Evolutionary conservation across 2,329 filamentous ascomycete genomes (phyloP), one percentile per base, ranked within the genome.

Genomic region (Colletotrichum lupini): DNA sequence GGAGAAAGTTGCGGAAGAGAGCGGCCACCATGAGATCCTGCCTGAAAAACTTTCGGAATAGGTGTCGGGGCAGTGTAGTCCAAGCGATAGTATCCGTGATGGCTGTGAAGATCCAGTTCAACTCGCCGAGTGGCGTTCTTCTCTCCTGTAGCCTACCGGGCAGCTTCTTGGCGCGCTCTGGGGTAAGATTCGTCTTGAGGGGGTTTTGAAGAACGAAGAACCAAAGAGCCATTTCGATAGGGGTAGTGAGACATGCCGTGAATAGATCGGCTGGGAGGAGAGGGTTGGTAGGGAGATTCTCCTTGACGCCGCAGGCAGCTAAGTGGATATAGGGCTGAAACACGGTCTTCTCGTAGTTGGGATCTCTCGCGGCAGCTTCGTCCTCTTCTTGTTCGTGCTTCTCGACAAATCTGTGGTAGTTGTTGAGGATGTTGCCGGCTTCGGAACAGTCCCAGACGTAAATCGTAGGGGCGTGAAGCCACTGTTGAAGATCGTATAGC

Each of bases 21-120:
- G 97, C 97, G 14, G 97, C 97, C n/a, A 99, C 97, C 95, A 99
- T 98, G 14, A 99, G 88, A 81, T 99, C 97, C 82, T 99, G 97
- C 55, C 97, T 88, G 83, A 99, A 99, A 73, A 98, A 94, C 82
- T 98, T 98, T 83, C 97, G 95, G 84, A 99, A 99, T 12, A 98
- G 86, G 24, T 95, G 91, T 58, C 96, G 93, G 3, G 95, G 94
- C 4, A 99, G 85, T 5, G 95, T 97, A 37, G 97, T 98, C 97
- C 97, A 99, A 0, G 97, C 97, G 78, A 99, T 99, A 1, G 96
- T 98, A 81, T 99, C 97, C 0, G 97, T 99, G 76, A 99, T 98
- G 67, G 97, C 97, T 0, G 97, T 99, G 80, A 99, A 98, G 46
- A 99, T 99, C 97, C 97, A 99, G 80, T 99, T 99, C 16, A 99